Evolutionary conservation across 306 rosid genomes (phyloP).

Genomic region (Cicer bijugum): DNA sequence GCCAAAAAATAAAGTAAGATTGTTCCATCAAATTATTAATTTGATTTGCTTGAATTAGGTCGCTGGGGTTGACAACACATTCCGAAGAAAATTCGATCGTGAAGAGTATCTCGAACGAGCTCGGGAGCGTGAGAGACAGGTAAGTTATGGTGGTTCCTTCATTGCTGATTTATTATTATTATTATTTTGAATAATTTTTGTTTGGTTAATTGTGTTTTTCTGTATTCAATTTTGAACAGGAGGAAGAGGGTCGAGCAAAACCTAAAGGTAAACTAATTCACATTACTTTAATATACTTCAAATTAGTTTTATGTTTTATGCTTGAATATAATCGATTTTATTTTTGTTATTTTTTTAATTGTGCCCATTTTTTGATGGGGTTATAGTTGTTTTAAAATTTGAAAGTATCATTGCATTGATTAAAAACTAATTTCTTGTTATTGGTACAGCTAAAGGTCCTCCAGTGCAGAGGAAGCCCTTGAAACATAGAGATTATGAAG

Average conservation of each 20-base stretch:
- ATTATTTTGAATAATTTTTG: neutral
- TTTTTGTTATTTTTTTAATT: neutral
- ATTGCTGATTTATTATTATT: constrained; percentile 16
- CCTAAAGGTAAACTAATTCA: constrained; percentile 63
- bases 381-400: neutral
- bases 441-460: constrained; percentile 77
- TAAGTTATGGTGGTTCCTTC: constrained; percentile 18
- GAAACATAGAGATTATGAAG: constrained; percentile 96
- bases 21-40: neutral
- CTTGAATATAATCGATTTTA: neutral
- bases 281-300: neutral
- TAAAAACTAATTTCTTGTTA: constrained; percentile 6
- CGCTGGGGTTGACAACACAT: constrained; percentile 88
- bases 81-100: constrained; percentile 91
- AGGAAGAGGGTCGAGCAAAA: constrained; percentile 59
- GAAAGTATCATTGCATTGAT: constrained; percentile 17
- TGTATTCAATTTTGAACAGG: constrained; percentile 52
- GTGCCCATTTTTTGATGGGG: neutral
- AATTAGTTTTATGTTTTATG: neutral
- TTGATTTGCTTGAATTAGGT: constrained; percentile 51
- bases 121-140: constrained; percentile 93
- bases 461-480: constrained; percentile 88
- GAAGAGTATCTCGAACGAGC: constrained; percentile 95
- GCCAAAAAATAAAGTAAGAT: no score
- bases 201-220: constrained; percentile 8